Conservation (phyloP, 345 rosid species). For the Eucalyptus cladocalyx region DNA sequence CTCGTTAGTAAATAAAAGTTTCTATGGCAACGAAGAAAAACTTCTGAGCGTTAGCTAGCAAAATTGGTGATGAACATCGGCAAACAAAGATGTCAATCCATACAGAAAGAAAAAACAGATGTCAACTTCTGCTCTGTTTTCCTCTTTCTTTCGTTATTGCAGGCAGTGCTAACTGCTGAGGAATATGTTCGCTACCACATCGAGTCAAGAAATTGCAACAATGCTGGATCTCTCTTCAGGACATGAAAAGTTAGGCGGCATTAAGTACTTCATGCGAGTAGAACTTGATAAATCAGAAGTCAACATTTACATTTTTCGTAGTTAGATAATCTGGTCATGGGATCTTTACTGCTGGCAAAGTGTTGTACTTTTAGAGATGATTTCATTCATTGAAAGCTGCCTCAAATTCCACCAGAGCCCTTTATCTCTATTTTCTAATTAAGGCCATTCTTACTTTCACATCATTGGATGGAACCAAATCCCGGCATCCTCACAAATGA, state of each 20-base stretch:
- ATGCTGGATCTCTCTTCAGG: background rate
- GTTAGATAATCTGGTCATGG: background rate
- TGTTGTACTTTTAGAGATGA: background rate
- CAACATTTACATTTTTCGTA: background rate
- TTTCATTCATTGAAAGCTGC: background rate
- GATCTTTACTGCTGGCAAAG: background rate
- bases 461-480: background rate
- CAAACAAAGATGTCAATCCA: background rate
- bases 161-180: background rate
- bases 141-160: background rate
- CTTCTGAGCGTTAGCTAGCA: background rate
- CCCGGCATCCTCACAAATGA: background rate
- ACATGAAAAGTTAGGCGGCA: background rate
- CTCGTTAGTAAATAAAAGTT: background rate
- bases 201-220: background rate
- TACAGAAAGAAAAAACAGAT: background rate
- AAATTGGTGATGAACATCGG: background rate
- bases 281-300: background rate
- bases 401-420: background rate
- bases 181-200: background rate
- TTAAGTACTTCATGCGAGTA: background rate
- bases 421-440: background rate
- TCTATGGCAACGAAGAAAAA: background rate
- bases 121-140: background rate
- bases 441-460: background rate